These are phyloP conservation scores for Boletus fagicola DNA, from an alignment of 768 basidiomycete genomes.

Conservation along the genomic window DNA sequence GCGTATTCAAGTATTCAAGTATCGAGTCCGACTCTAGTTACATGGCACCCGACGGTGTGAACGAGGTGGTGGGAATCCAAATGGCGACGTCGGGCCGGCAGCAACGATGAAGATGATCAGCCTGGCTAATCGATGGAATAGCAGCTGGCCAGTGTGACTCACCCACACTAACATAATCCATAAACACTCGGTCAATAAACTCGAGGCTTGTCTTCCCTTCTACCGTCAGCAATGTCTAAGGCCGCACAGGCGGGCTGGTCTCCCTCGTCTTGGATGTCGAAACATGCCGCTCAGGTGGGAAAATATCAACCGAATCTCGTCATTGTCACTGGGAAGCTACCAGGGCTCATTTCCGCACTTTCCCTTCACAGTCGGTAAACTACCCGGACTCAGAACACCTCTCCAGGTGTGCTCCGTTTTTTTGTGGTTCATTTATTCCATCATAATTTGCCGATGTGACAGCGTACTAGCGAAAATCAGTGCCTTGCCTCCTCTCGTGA, in stretches of 20 bases:
- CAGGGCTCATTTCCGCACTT: conserved; percentile 1
- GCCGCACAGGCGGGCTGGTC: conserved; percentile 47
- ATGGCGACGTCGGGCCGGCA: background rate
- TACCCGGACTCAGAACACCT: conserved; percentile 68
- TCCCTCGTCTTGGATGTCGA: conserved; percentile 77
- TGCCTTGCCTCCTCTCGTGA: conserved; percentile 85
- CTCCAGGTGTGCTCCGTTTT: conserved; percentile 41
- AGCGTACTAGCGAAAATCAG: conserved; percentile 80
- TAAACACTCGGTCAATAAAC: background rate
- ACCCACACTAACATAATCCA: background rate
- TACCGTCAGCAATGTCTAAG: conserved; percentile 10
- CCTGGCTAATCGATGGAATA: background rate
- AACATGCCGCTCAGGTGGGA: conserved; percentile 70
- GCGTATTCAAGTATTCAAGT: background rate
- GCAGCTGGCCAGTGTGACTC: background rate
- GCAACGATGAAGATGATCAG: background rate
- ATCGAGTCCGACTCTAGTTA: background rate
- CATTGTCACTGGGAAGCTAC: background rate
- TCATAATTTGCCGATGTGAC: background rate
- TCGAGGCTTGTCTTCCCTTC: background rate
- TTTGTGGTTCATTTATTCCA: background rate
- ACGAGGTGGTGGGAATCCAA: background rate
- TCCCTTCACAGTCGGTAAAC: conserved; percentile 52
- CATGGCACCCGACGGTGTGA: background rate
- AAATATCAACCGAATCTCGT: background rate